Evolutionary conservation across 495 filamentous ascomycete species (phyloP).

Genomic region (Podospora australis): DNA sequence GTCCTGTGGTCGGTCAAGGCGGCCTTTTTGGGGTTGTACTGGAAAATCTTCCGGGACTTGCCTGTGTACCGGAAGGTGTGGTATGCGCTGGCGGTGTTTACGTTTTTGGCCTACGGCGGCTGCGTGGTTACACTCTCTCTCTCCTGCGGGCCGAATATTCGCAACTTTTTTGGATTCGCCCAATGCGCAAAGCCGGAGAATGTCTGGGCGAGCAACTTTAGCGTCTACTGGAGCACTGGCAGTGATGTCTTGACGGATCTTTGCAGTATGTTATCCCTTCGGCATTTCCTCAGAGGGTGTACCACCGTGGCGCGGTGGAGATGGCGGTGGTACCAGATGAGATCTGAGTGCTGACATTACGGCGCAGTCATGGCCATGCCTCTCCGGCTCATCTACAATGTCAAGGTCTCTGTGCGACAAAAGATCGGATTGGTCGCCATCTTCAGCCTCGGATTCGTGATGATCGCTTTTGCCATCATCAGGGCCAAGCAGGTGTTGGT

Average conservation of each 20-base stretch:
- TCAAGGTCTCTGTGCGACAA: constrained; percentile 38
- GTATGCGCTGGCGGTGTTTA: constrained; percentile 31
- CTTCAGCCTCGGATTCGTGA: constrained; percentile 46
- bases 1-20: constrained; percentile 44
- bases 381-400: constrained; percentile 42
- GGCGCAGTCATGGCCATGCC: constrained; percentile 42
- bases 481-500: constrained; percentile 36
- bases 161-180: constrained; percentile 35
- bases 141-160: constrained; percentile 33
- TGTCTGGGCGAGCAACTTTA: constrained; percentile 31
- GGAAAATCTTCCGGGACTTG: constrained; percentile 35
- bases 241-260: constrained; percentile 40
- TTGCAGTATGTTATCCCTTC: constrained; percentile 20
- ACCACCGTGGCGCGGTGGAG: background rate
- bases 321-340: too few species aligned
- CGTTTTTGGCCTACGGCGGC: constrained; percentile 33
- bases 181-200: constrained; percentile 21
- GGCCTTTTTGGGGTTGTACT: constrained; percentile 43
- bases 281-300: too few species aligned
- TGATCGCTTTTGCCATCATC: constrained; percentile 46
- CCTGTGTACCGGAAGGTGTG: constrained; percentile 33
- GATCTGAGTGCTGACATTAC: background rate
- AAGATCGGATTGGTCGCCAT: constrained; percentile 43
- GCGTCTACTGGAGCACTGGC: constrained; percentile 39
- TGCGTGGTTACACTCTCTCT: constrained; percentile 31